phyloP scores from a whole-genome alignment of 2,329 filamentous ascomycete species.

The Ophiostoma piceae region DNA sequence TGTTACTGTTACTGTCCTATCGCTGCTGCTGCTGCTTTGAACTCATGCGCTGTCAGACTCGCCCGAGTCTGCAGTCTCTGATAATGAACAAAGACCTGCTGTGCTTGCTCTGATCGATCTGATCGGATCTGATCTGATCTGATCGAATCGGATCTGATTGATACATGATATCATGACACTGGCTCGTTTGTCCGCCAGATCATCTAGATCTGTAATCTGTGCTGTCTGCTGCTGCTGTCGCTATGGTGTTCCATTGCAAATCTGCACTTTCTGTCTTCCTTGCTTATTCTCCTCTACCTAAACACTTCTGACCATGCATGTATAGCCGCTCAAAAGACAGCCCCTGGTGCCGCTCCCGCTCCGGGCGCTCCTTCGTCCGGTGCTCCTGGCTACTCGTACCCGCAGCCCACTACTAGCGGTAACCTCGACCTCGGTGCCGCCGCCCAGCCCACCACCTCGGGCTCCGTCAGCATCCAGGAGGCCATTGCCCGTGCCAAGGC shows the following conservation, averaged over 20 bases:
- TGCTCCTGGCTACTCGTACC: constrained; percentile 35
- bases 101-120: not conserved
- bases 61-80: not conserved
- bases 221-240: not conserved
- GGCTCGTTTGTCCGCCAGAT: not conserved
- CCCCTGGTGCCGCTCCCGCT: constrained; percentile 22
- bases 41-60: not conserved
- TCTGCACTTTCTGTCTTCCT: too few species aligned
- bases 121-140: too few species aligned
- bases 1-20: not conserved
- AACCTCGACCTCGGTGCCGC: constrained; percentile 68
- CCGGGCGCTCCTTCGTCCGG: constrained; percentile 23
- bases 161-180: not conserved
- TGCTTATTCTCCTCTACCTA: too few species aligned
- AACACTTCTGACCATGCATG: constrained; percentile 24
- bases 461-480: constrained; percentile 77
- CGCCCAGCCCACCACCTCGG: constrained; percentile 73
- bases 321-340: constrained; percentile 28
- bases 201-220: not conserved
- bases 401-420: constrained; percentile 66
- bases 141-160: not conserved
- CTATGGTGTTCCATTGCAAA: too few species aligned
- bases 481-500: constrained; percentile 79
- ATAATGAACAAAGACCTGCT: constrained; percentile 7
- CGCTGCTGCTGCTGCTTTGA: constrained; percentile 9